phyloP scores from a whole-genome alignment of 768 basidiomycete species.

The Collybia mongolica region DNA sequence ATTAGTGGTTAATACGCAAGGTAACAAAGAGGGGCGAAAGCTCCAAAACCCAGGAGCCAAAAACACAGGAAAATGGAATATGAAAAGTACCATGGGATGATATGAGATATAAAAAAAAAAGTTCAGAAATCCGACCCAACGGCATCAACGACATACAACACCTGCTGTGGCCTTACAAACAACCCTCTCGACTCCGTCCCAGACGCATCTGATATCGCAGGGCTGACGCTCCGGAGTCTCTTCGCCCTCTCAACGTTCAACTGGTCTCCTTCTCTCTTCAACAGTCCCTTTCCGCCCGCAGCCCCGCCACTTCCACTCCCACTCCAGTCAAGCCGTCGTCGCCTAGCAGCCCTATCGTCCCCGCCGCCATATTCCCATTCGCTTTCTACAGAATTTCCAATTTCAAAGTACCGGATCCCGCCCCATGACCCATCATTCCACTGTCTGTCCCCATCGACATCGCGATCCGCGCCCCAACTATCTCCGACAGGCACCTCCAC shows the following conservation, averaged over 20 bases:
- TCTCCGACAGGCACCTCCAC: slow-evolving; percentile 77
- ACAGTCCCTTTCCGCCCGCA: slow-evolving; percentile 24
- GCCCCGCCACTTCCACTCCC: slow-evolving; percentile 21
- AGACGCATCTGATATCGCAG: slow-evolving; percentile 54
- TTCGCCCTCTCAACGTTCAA: slow-evolving; percentile 56
- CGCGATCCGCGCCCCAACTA: slow-evolving; percentile 20
- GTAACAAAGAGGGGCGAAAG: too few relatives aligned
- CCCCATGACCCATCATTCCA: slow-evolving; percentile 88
- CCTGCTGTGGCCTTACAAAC: slow-evolving; percentile 84
- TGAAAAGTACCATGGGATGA: neutral
- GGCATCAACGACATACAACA: slow-evolving; percentile 85
- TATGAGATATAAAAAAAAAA: slow-evolving; percentile 1
- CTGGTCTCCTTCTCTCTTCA: slow-evolving; percentile 44
- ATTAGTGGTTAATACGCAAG: too few relatives aligned
- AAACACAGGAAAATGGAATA: neutral
- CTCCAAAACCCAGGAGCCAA: neutral
- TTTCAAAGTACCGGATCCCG: slow-evolving; percentile 83
- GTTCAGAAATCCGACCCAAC: slow-evolving; percentile 62
- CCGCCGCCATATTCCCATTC: slow-evolving; percentile 65
- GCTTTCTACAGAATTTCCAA: slow-evolving; percentile 42
- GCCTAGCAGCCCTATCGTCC: slow-evolving; percentile 45
- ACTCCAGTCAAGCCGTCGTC: slow-evolving; percentile 37
- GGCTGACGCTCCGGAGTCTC: slow-evolving; percentile 72
- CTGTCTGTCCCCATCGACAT: slow-evolving; percentile 52
- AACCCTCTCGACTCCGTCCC: slow-evolving; percentile 65